Percentiles rank a stretch among this genome's conserved stretches.
phyloP scores from a whole-genome alignment of 352 stramenopile species.

The Pythium aristosporum region DNA sequence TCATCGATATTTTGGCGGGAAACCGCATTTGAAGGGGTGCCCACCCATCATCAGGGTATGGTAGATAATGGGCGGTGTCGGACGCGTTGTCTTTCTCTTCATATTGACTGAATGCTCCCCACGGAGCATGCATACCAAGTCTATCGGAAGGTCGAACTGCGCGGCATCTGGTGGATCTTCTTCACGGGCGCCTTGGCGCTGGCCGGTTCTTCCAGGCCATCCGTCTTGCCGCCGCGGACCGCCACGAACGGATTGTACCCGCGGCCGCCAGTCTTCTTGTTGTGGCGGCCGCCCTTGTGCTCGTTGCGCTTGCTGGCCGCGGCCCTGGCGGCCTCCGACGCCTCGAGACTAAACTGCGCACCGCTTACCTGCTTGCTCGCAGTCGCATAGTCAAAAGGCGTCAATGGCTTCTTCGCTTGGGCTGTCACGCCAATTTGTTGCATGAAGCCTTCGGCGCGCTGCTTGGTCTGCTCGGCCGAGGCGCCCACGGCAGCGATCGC shows the following conservation, averaged over 20 bases:
- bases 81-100: not conserved
- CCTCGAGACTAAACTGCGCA: slow-evolving; percentile 32
- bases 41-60: not conserved
- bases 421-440: slow-evolving; percentile 30
- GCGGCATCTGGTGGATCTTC: slow-evolving; percentile 82
- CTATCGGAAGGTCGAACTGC: slow-evolving; percentile 85
- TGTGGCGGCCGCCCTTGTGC: slow-evolving; percentile 22
- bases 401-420: not conserved
- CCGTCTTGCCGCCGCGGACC: slow-evolving; percentile 39
- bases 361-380: slow-evolving; percentile 20
- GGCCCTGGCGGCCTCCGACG: slow-evolving; percentile 8
- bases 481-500: slow-evolving; percentile 23
- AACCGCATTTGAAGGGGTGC: slow-evolving; percentile 5
- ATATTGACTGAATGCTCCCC: slow-evolving; percentile 3
- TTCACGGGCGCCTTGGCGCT: slow-evolving; percentile 51
- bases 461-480: slow-evolving; percentile 33
- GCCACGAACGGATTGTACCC: slow-evolving; percentile 82
- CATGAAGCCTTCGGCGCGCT: slow-evolving; percentile 45
- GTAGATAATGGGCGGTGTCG: not conserved
- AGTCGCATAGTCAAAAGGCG: slow-evolving; percentile 32
- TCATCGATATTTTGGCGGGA: slow-evolving; percentile 25
- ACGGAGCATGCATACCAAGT: slow-evolving; percentile 2
- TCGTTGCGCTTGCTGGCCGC: slow-evolving; percentile 9
- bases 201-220: slow-evolving; percentile 26
- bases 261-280: slow-evolving; percentile 38